Base-by-base conservation (phyloP, 805 yeast genomes). In the Middelhovenomyces tepae region DNA sequence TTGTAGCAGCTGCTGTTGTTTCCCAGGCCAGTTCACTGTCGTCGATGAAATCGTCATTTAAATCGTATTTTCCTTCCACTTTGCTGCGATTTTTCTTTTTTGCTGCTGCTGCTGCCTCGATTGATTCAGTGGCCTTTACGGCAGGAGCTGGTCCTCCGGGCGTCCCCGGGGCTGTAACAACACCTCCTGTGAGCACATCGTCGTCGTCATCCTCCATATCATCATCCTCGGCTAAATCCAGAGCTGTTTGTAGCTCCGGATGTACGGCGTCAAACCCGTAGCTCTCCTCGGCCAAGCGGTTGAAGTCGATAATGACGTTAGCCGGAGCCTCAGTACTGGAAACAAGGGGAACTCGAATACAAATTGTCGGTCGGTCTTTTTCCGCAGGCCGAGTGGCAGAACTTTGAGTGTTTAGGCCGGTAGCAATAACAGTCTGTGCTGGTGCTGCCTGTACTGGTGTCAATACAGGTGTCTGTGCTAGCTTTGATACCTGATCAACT, bases 31-130 rank as follows among this genome's bases (percentile, higher is more conserved):
- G 62, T 57, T 91, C 99, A 10, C 84, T 72, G 57, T 91, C 98
- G 59, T 91, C 99, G 38, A 91, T 91, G 50, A 91, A 91, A 2
- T 97, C 98, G 56, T 91, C 99, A 39, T 82, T 77, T 31, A 73
- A 65, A 53, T 91, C 98, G 57, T 91, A 91, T 51, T 83, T 85
- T 2, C 95, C 95, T 22, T 86, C 84, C 43, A 81, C 73, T 34
- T 86, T 71, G 48, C 79, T 79, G 24, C 72, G 67, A 47, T 65
- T 64, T 49, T 65, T 67, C 48, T 64, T 69, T 44, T 62, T 57
- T 37, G 51, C 24, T 40, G 44, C 30, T 30, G 44, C 34, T 35
- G 50, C 26, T 35, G 36, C 29, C 34, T 13, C 27, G 7, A 22
- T 31, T 8, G 27, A 16, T 17, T 27, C 32, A 4, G 19, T 22